Base-by-base conservation (phyloP, 345 rosid species). In the Noccaea caerulescens region DNA sequence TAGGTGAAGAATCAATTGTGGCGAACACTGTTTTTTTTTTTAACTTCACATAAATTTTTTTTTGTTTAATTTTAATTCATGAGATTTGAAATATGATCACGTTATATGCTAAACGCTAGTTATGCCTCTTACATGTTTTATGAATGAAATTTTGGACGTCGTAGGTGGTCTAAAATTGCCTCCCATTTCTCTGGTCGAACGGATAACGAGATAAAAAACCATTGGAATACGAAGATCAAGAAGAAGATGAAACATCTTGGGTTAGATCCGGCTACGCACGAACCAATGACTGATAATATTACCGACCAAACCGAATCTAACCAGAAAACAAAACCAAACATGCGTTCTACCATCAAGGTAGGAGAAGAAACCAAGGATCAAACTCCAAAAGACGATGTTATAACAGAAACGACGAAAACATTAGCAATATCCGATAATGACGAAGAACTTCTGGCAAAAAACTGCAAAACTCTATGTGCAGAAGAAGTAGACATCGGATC, bases 111-210 rank as follows among this genome's bases (percentile, higher is more conserved):
- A 47, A 12, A 12, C 7, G 57, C 46, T 20, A 50, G 9, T 12
- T 23, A n/a, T 8, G 13, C 23, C 43, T 38, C 6, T 63, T 34
- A 10, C 57, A 3, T 63, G 30, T 49, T 16, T 60, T 75, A 44
- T 20, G 50, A 13, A 60, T 59, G 51, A 33, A 2, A 27, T 2
- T 45, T 72, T 72, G 64, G 63, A 64, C 42, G 52, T 64, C 4
- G 60, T 12, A 93, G 98, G 80, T 93, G 98, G 98, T 90, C 98
- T 2, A 93, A 90, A 78, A 90, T 93, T 49, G 98, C 98, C 38
- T 76, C 97, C 7, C 89, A 88, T 82, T 84, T 93, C 76, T 87
- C 95, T 0, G 98, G 98, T 10, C 87, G 98, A 8, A 90, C 98
- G 3, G 98, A 93, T 67, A 93, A 93, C 34, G 98, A 93, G 71